Evolutionary conservation across 305 asterid species (phyloP).

Genomic region (Fraxinus ornus): DNA sequence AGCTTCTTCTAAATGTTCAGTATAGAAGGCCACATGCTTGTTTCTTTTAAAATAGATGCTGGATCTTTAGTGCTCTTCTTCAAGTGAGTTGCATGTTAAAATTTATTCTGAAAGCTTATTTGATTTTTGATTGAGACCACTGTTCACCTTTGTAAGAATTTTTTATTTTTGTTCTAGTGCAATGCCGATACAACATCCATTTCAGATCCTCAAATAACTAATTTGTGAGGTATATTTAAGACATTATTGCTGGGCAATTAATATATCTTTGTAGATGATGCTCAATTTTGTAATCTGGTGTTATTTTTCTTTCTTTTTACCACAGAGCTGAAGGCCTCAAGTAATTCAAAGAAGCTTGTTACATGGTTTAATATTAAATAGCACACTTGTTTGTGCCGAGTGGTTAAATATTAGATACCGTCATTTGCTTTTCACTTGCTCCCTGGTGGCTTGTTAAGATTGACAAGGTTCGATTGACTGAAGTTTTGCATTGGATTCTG

Average conservation of each 20-base stretch:
- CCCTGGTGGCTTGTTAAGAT: constrained; percentile 30
- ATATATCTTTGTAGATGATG: constrained; percentile 9
- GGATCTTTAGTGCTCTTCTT: constrained; percentile 47
- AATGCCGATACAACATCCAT: constrained; percentile 36
- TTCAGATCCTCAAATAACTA: constrained; percentile 34
- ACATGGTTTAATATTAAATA: constrained; percentile 30
- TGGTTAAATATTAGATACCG: constrained; percentile 27
- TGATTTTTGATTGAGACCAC: constrained; percentile 30
- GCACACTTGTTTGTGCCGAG: constrained; percentile 31
- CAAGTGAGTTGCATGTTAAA: constrained; percentile 44
- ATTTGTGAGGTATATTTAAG: constrained; percentile 44
- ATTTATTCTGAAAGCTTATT: constrained; percentile 24
- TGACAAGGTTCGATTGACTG: constrained; percentile 33
- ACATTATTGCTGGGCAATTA: background rate
- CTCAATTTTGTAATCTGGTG: constrained; percentile 7
- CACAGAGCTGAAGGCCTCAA: constrained; percentile 48
- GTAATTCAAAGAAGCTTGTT: constrained; percentile 26
- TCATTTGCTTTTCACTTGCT: constrained; percentile 27
- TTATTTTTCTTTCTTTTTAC: constrained; percentile 1
- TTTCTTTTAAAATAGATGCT: constrained; percentile 45
- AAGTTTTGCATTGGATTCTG: constrained; percentile 26
- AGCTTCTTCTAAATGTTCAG: constrained; percentile 33
- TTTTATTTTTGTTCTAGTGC: constrained; percentile 35
- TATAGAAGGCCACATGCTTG: constrained; percentile 37
- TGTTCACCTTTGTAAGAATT: constrained; percentile 29